Base-by-base conservation (phyloP, 139 green algal species). In the Auxenochlorella pyrenoidosa region DNA sequence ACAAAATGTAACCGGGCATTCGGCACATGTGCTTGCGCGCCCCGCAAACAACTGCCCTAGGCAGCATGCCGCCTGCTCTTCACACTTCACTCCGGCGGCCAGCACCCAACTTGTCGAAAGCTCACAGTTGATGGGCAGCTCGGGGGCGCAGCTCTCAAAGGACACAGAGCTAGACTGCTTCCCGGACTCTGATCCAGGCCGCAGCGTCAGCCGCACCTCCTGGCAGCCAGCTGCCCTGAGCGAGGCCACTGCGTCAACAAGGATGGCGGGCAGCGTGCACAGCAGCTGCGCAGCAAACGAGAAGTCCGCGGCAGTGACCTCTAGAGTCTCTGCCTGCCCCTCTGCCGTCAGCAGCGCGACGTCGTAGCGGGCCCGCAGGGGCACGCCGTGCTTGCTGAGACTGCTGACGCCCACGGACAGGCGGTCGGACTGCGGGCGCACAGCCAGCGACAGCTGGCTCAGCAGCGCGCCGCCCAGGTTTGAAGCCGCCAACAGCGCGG, bases 121-220 rank as follows among this genome's bases (percentile, higher is more conserved):
- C 63, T 34, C 63, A 71, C 63, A 71, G 63, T 34, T 71, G 63
- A 71, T 71, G 63, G 63, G 63, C 63, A 71, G 63, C 63, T 71
- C 63, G 10, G 63, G 63, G 26, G 19, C 63, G 63, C 63, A 71
- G 63, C 63, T 71, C 28, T 38, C 63, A 36, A 71, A 71, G 21
- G 63, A 38, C 13, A 71, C 63, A 34, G 63, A n/a, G 30, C 63
- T 71, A 4, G 28, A 1, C 63, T 13, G 54, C 54, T 2, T 2
- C 15, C 54, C 54, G 22, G 63, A 38, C 28, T 18, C 63, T n/a
- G 63, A n/a, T 3, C 63, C 12, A 26, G 28, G 28, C 24, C 28
- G 28, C 63, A 71, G 63, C 28, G 63, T 71, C 63, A 71, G 63
- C 63, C 63, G 63, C 63, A 71, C 63, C 63, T 71, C 63, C 63